These are phyloP conservation scores for Melampsora larici-populina DNA, from an alignment of 1,284 basidiomycete genomes.

Conservation along the genomic window DNA sequence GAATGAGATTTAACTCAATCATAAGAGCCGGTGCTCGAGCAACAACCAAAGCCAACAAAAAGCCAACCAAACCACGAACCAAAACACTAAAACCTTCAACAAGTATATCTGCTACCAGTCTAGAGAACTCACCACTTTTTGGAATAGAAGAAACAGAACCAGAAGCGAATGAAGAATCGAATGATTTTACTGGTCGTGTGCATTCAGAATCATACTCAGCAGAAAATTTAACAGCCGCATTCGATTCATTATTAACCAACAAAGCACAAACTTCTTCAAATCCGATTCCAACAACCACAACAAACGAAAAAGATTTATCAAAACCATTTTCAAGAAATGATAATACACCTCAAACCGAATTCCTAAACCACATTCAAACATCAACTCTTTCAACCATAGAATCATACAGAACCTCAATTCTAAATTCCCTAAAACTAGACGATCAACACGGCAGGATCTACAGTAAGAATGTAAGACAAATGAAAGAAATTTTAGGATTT, in stretches of 20 bases:
- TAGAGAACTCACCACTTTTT: neutral
- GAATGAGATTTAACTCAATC: neutral
- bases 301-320: neutral
- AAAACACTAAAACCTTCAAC: neutral
- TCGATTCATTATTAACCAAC: constrained; percentile 9
- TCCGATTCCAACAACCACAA: neutral
- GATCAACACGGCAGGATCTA: constrained; percentile 33
- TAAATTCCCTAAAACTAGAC: constrained; percentile 18
- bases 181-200: constrained; percentile 27
- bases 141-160: neutral
- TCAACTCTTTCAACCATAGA: constrained; percentile 31
- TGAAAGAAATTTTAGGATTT: constrained; percentile 30
- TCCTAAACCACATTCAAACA: neutral
- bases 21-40: neutral
- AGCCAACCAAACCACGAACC: neutral
- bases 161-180: neutral
- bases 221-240: constrained; percentile 23
- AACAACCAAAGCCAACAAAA: neutral
- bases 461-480: constrained; percentile 37
- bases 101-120: neutral
- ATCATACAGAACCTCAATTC: constrained; percentile 10
- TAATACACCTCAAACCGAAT: neutral
- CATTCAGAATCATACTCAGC: constrained; percentile 40
- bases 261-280: neutral
- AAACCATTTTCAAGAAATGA: too few species aligned